Evolutionary conservation across 495 filamentous ascomycete genomes (phyloP).

Genomic region (Cetradonia linearis): DNA sequence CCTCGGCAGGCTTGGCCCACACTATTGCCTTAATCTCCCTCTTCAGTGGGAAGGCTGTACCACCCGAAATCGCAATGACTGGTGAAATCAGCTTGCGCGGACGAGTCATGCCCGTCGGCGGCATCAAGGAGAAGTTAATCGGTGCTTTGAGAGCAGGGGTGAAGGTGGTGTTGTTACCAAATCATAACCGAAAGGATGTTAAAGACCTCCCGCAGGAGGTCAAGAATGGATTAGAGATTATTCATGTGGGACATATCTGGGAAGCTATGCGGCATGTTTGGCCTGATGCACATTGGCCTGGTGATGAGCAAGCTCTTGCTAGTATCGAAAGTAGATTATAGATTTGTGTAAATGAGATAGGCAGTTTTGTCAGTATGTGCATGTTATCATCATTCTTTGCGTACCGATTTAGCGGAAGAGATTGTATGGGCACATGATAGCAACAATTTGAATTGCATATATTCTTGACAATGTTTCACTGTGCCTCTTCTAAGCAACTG

Average conservation of each 20-base stretch:
- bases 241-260: slow-evolving; percentile 79
- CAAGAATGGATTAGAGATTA: slow-evolving; percentile 73
- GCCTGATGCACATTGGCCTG: slow-evolving; percentile 74
- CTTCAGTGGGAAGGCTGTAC: slow-evolving; percentile 79
- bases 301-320: slow-evolving; percentile 52
- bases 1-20: slow-evolving; percentile 84
- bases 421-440: background rate
- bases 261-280: slow-evolving; percentile 75
- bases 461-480: background rate
- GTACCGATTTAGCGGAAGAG: background rate
- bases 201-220: slow-evolving; percentile 90
- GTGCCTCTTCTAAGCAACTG: background rate
- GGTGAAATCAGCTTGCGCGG: slow-evolving; percentile 87
- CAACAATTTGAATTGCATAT: too few species aligned
- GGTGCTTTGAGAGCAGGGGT: slow-evolving; percentile 88
- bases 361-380: background rate
- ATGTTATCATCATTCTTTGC: background rate
- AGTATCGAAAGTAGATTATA: slow-evolving; percentile 54
- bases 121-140: slow-evolving; percentile 98
- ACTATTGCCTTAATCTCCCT: slow-evolving; percentile 87
- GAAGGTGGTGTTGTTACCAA: slow-evolving; percentile 82
- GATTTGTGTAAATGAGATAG: slow-evolving; percentile 40
- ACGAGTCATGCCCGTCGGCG: slow-evolving; percentile 79
- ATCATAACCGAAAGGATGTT: slow-evolving; percentile 84
- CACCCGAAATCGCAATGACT: slow-evolving; percentile 93